A percentile compares a stretch with the other conserved stretches of the same genome.
Conservation (phyloP, 192 early-diverging fungal species). For the Coemansia sp. region DNA sequence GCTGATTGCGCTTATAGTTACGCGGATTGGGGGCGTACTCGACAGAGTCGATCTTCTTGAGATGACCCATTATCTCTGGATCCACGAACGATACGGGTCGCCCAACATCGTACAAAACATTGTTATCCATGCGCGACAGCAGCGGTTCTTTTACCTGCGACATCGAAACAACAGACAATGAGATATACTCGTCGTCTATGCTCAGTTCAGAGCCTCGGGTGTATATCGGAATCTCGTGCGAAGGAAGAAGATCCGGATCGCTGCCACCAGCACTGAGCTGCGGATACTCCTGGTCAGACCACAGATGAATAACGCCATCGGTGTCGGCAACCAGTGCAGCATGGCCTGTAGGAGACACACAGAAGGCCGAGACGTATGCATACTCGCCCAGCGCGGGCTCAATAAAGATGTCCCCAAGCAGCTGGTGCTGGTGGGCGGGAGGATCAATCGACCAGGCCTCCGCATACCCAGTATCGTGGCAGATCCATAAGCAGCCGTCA, state of each 20-base stretch:
- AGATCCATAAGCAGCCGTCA: conserved; percentile 20
- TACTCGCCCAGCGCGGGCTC: conserved; percentile 55
- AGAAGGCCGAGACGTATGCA: conserved; percentile 70
- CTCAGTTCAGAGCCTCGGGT: background rate
- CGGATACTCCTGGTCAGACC: conserved; percentile 67
- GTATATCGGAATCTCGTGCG: background rate
- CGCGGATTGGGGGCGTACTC: conserved; percentile 92
- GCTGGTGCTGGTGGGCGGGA: too few species aligned
- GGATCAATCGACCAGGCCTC: conserved; percentile 17
- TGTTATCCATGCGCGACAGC: conserved; percentile 75
- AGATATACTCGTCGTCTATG: conserved; percentile 50
- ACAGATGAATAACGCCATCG: conserved; percentile 75
- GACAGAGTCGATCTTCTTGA: conserved; percentile 91
- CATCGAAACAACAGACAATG: conserved; percentile 78
- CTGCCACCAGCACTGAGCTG: conserved; percentile 57
- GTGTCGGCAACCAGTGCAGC: conserved; percentile 78
- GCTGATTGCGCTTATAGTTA: conserved; percentile 75
- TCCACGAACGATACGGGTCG: conserved; percentile 74
- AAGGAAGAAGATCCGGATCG: conserved; percentile 1
- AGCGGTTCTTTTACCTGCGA: conserved; percentile 77
- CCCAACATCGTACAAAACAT: conserved; percentile 71
- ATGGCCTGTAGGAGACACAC: conserved; percentile 78
- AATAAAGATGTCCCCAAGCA: conserved; percentile 1
- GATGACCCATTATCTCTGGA: conserved; percentile 68
- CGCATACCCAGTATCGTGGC: conserved; percentile 29